A percentile compares a stretch with the other conserved stretches of the same genome.
These are phyloP conservation scores for Leersia perrieri DNA, from an alignment of 176 grass and related monocot species.

Conservation along the genomic window DNA sequence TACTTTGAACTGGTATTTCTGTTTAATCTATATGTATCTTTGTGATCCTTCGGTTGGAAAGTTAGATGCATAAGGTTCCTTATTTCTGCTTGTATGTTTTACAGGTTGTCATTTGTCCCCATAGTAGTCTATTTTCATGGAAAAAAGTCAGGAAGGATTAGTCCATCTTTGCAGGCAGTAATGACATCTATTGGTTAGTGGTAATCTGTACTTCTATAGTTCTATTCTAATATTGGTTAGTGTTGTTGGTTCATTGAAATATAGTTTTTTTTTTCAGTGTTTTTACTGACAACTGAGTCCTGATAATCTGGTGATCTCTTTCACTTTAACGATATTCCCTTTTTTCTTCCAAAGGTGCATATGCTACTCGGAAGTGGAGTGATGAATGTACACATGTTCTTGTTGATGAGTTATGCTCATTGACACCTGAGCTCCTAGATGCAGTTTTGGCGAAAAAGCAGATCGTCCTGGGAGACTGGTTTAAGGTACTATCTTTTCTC, in stretches of 20 bases:
- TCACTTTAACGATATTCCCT: background rate
- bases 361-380: slow-evolving; percentile 69
- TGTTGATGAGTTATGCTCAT: slow-evolving; percentile 67
- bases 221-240: slow-evolving; percentile 19
- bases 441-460: slow-evolving; percentile 71
- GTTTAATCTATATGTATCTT: background rate
- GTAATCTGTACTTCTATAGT: slow-evolving; percentile 15
- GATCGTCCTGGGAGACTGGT: slow-evolving; percentile 68
- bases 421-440: slow-evolving; percentile 75
- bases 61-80: background rate
- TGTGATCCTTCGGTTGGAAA: background rate
- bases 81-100: slow-evolving; percentile 27
- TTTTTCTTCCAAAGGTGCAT: slow-evolving; percentile 54
- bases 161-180: slow-evolving; percentile 57
- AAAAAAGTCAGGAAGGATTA: slow-evolving; percentile 38
- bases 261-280: background rate
- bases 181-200: slow-evolving; percentile 83
- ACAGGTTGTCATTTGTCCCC: slow-evolving; percentile 76
- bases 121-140: slow-evolving; percentile 60
- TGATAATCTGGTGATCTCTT: slow-evolving; percentile 18
- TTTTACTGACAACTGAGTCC: background rate
- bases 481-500: slow-evolving; percentile 61
- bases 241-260: background rate
- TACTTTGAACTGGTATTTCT: background rate
- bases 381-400: slow-evolving; percentile 81